Base-by-base conservation (phyloP, 352 stramenopile species). In the Thalassiosira exigua region DNA sequence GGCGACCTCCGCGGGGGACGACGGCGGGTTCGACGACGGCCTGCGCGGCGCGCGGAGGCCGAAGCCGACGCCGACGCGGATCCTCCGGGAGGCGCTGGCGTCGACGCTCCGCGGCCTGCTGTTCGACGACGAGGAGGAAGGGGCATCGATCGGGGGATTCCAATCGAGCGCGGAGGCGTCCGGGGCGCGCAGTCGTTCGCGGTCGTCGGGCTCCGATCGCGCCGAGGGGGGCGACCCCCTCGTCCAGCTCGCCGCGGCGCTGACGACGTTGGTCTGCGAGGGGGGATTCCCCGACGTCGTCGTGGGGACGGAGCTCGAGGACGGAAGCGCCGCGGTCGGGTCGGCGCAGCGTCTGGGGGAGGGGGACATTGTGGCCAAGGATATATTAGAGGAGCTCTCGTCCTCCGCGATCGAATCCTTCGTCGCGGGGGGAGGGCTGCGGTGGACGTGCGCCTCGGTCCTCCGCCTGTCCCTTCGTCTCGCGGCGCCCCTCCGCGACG, bases 241-340 rank as follows among this genome's bases (percentile, higher is more conserved):
- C 2, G 17, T 85, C 22, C 78, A 85, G 68, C 59, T 85, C 14
- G 69, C 75, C 50, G 78, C 21, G 29, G 67, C 82, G 69, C 60
- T 85, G 12, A 24, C 32, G 22, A 74, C 44, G 19, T 48, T 82
- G 7, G 58, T 85, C 19, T 72, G 48, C 54, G 60, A 81, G 17
- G 78, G 67, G n/a, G 60, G 75, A 22, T 84, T 79, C 44, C 56
- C 29, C 11, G 68, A 71, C 36, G 32, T 81, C 19, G 30, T 81
- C 33, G 64, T 81, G 0, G 58, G 52, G n/a, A 26, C 81, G 14
- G 51, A 70, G 36, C 4, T 70, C n/a, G 36, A 14, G 36, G 36
- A 44, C 14, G 48, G 48, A 9, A 29, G 53, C 32, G 53, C 12
- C 32, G 17, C 22, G 19, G 0, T 19, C 17, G 27, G 21, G 19